Evolutionary conservation across 768 basidiomycete genomes (phyloP).

Genomic region (Boletus speciosus): DNA sequence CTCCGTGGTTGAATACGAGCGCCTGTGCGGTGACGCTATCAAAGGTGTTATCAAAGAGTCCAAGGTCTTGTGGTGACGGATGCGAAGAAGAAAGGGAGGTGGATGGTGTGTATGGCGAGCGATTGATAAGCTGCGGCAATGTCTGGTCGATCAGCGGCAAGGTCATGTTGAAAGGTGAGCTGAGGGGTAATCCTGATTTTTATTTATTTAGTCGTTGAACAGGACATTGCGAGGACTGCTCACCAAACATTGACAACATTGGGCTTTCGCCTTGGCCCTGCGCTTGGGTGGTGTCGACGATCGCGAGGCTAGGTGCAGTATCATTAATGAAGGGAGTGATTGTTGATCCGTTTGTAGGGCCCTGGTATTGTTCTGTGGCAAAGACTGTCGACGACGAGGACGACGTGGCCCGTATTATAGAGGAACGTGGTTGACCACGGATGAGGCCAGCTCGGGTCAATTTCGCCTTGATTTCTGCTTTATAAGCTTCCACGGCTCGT

Average conservation of each 20-base stretch:
- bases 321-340: constrained; percentile 23
- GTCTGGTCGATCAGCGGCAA: constrained; percentile 28
- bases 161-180: constrained; percentile 31
- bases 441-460: constrained; percentile 75
- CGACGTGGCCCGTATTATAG: constrained; percentile 40
- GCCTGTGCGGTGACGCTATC: constrained; percentile 32
- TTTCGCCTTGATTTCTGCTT: constrained; percentile 79
- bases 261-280: constrained; percentile 24
- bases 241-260: constrained; percentile 30
- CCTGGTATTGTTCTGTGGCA: constrained; percentile 27
- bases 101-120: constrained; percentile 35
- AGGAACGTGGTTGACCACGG: constrained; percentile 73
- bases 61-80: constrained; percentile 32
- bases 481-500: constrained; percentile 76
- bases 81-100: constrained; percentile 32
- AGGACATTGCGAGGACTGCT: background rate
- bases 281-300: constrained; percentile 17
- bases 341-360: constrained; percentile 18
- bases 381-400: constrained; percentile 35
- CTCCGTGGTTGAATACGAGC: constrained; percentile 25
- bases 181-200: constrained; percentile 22
- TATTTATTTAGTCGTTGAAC: constrained; percentile 9
- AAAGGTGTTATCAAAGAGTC: constrained; percentile 34
- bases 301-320: constrained; percentile 18
- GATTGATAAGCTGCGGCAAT: constrained; percentile 27